Evolutionary conservation across 208 protist genomes (phyloP).

Genomic region (Zelonia costaricensis): DNA sequence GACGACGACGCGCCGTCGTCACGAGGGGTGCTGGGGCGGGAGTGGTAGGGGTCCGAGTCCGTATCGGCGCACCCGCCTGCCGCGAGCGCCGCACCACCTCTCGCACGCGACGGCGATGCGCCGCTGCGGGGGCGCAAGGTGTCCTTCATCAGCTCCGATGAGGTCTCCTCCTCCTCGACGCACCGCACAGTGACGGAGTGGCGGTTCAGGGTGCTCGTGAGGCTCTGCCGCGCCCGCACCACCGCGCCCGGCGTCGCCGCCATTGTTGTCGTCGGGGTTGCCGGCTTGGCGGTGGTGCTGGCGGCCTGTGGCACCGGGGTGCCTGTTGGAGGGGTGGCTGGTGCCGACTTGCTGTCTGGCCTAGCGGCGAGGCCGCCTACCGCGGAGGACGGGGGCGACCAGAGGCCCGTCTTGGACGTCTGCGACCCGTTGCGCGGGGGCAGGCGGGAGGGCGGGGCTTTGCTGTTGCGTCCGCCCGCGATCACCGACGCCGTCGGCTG

Average conservation of each 20-base stretch:
- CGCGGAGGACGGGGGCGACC: not conserved
- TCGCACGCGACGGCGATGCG: not conserved
- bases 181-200: conserved; percentile 10
- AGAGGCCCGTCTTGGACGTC: too few relatives aligned
- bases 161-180: conserved; percentile 3
- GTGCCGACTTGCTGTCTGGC: not conserved
- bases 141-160: not conserved
- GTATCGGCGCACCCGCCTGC: too few relatives aligned
- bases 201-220: not conserved
- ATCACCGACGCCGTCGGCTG: not conserved
- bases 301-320: too few relatives aligned
- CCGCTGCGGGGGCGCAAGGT: not conserved
- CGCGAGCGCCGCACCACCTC: too few relatives aligned
- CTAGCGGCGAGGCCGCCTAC: not conserved
- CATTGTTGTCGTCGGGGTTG: too few relatives aligned
- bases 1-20: not conserved
- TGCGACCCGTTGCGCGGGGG: conserved; percentile 1
- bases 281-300: too few relatives aligned
- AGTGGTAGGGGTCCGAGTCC: not conserved
- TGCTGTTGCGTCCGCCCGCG: not conserved
- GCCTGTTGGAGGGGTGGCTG: too few relatives aligned
- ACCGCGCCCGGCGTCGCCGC: too few relatives aligned
- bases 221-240: too few relatives aligned
- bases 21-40: conserved; percentile 4
- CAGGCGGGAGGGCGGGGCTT: conserved; percentile 5